A percentile compares a stretch with the other conserved stretches of the same genome.
Conservation (phyloP, 306 rosid species). For the Casuarina glauca region DNA sequence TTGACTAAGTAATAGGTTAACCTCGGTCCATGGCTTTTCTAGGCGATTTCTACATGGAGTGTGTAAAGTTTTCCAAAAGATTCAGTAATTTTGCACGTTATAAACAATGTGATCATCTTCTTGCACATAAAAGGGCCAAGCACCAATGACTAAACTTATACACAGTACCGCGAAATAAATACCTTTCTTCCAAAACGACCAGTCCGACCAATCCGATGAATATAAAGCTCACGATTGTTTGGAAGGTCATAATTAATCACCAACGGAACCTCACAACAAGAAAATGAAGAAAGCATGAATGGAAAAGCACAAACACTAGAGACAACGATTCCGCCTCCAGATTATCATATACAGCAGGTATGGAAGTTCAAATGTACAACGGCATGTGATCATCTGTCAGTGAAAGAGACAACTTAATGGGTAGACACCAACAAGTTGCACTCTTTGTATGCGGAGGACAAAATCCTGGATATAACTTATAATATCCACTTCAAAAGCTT, state of each 20-base stretch:
- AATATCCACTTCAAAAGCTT: neutral
- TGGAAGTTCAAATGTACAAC: neutral
- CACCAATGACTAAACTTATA: neutral
- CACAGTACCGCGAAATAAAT: conserved; percentile 2
- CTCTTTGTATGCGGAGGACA: neutral
- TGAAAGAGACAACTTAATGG: neutral
- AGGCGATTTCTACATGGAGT: too few species aligned
- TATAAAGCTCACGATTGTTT: conserved; percentile 95
- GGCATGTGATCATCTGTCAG: neutral
- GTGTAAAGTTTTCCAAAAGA: too few species aligned
- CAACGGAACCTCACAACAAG: conserved; percentile 66
- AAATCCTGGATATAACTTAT: neutral
- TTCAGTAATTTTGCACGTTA: neutral
- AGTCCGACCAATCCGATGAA: conserved; percentile 96
- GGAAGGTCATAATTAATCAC: conserved; percentile 97
- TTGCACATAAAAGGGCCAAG: neutral
- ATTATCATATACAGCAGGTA: neutral
- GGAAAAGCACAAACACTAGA: conserved; percentile 11
- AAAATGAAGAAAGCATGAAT: neutral
- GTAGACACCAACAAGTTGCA: neutral
- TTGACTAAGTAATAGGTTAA: too few species aligned
- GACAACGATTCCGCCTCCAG: neutral
- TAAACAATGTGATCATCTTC: neutral
- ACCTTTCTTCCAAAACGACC: conserved; percentile 99
- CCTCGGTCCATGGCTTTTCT: too few species aligned